Evolutionary conservation across 1,284 basidiomycete genomes (phyloP).

Genomic region (Lentinula novae-zelandiae): DNA sequence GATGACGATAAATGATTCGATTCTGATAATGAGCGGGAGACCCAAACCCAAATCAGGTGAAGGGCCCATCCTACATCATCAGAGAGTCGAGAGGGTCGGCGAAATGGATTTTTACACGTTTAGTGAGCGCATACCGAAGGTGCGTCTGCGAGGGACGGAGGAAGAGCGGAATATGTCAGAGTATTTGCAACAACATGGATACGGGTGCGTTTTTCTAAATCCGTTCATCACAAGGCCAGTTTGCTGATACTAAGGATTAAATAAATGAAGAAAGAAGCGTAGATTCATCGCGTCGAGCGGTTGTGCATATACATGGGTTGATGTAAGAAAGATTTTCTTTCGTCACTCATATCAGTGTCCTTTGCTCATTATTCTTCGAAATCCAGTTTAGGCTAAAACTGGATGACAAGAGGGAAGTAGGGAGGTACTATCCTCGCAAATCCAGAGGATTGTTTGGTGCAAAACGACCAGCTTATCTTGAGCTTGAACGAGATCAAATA

Average conservation of each 20-base stretch:
- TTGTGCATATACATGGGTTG: conserved; percentile 3
- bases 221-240: background rate
- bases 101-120: conserved; percentile 1
- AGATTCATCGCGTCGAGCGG: conserved; percentile 1
- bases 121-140: conserved; percentile 1
- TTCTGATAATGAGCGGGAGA: background rate
- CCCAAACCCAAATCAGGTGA: background rate
- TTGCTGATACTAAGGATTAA: background rate
- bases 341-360: background rate
- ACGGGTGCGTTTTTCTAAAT: background rate
- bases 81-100: background rate
- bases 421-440: background rate
- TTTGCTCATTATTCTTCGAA: background rate
- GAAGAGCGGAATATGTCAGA: background rate
- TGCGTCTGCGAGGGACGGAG: background rate
- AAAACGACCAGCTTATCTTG: background rate
- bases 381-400: conserved; percentile 1
- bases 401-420: conserved; percentile 1
- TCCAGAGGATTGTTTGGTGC: background rate
- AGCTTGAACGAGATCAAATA: background rate
- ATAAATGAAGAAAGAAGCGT: conserved; percentile 1
- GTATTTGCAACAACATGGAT: background rate
- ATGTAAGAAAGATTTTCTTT: background rate
- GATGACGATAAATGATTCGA: background rate
- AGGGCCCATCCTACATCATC: background rate